Evolutionary conservation across 192 early-diverging fungal genomes (phyloP).

Genomic region (Coemansia sp.): DNA sequence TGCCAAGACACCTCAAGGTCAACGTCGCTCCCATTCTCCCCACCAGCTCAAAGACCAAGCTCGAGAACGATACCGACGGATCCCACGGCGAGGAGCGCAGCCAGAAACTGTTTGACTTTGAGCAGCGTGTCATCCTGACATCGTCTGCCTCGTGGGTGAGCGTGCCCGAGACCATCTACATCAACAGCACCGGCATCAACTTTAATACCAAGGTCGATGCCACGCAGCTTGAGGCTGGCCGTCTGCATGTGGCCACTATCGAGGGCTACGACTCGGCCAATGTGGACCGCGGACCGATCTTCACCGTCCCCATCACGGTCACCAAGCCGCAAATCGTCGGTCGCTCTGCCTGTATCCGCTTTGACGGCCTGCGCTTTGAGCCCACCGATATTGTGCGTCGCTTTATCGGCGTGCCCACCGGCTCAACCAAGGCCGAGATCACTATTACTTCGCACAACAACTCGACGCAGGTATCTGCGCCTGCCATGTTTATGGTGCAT

Average conservation of each 20-base stretch:
- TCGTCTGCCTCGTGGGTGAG: constrained; percentile 72
- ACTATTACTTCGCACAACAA: constrained; percentile 28
- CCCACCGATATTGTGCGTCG: constrained; percentile 76
- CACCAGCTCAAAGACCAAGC: constrained; percentile 48
- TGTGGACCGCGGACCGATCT: constrained; percentile 72
- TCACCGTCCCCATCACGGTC: constrained; percentile 85
- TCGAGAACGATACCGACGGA: constrained; percentile 64
- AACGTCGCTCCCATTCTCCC: constrained; percentile 28
- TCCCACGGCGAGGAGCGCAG: constrained; percentile 54
- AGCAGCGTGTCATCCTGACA: constrained; percentile 71
- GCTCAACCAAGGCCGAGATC: constrained; percentile 73
- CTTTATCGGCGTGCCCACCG: constrained; percentile 77
- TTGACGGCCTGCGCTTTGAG: constrained; percentile 58
- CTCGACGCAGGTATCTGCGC: constrained; percentile 34
- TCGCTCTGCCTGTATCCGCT: constrained; percentile 51
- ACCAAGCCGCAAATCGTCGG: constrained; percentile 66
- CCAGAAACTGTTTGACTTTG: constrained; percentile 66
- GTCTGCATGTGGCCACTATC: constrained; percentile 74
- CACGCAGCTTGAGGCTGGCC: constrained; percentile 67
- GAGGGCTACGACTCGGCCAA: constrained; percentile 73
- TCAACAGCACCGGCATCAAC: constrained; percentile 59
- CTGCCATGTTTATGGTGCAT: constrained; percentile 67
- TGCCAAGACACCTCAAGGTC: constrained; percentile 56
- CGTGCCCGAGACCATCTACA: constrained; percentile 67
- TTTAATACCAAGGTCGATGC: constrained; percentile 82